Percentiles rank a stretch among this genome's conserved stretches.
These are phyloP conservation scores for Euphrasia arctica DNA, from an alignment of 305 asterid species.

Conservation along the genomic window DNA sequence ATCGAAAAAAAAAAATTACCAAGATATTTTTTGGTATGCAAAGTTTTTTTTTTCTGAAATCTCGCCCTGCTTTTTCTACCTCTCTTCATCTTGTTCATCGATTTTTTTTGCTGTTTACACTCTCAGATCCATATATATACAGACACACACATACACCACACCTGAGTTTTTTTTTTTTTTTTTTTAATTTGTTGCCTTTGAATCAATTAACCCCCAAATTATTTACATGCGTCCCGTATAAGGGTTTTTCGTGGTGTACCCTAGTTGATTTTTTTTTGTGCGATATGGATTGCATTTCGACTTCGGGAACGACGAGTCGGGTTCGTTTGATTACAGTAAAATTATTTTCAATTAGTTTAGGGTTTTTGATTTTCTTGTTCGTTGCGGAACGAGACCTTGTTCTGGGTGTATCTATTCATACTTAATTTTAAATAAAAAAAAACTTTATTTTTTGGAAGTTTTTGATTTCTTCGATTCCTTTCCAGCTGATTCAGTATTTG, in stretches of 20 bases:
- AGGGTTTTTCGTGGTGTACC: no score
- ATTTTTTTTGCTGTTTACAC: constrained; percentile 26
- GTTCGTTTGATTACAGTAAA: no score
- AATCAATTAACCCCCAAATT: constrained; percentile 23
- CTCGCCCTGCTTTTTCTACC: constrained; percentile 32
- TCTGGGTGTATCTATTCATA: no score
- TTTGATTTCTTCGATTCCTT: background rate
- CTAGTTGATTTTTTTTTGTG: no score
- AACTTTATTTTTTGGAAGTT: no score
- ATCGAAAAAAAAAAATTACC: background rate
- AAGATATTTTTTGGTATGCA: constrained; percentile 34
- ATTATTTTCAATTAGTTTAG: background rate
- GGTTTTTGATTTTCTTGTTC: background rate
- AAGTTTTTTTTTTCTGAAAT: constrained; percentile 34
- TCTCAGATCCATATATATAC: constrained; percentile 29
- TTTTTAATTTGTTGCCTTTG: constrained; percentile 23
- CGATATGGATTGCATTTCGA: no score
- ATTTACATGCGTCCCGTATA: constrained; percentile 8
- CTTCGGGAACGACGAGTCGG: no score
- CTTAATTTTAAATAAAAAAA: no score
- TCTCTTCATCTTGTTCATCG: constrained; percentile 29
- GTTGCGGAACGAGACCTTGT: no score
- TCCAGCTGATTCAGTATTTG: background rate
- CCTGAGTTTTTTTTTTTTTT: constrained; percentile 23
- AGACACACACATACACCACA: constrained; percentile 15